These are phyloP conservation scores for Fusarium tuaranense DNA, from an alignment of 2,329 filamentous ascomycete species.

Conservation along the genomic window DNA sequence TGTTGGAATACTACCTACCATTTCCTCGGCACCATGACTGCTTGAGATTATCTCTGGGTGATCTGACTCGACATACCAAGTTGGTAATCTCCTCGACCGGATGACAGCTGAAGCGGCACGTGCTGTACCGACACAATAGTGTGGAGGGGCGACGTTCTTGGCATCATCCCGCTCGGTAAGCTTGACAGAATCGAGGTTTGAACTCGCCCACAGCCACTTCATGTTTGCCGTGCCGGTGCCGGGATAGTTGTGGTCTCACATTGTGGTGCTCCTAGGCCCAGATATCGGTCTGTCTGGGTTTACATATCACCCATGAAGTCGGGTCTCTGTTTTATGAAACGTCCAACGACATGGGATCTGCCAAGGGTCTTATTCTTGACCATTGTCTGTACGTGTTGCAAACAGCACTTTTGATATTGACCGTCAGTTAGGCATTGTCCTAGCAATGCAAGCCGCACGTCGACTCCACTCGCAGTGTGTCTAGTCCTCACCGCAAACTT, in stretches of 20 bases:
- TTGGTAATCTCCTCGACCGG: not conserved
- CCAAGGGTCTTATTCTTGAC: not conserved
- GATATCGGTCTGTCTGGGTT: not conserved
- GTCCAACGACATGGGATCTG: not conserved
- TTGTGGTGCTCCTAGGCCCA: not conserved
- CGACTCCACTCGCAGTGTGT: not conserved
- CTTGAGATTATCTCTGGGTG: not conserved
- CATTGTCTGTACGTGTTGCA: not conserved
- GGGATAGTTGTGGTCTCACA: not conserved
- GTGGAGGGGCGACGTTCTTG: constrained; percentile 15
- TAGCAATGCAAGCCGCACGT: not conserved
- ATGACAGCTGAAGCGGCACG: not conserved
- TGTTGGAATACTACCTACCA: not conserved
- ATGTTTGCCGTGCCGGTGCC: not conserved
- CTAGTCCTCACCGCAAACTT: constrained; percentile 34
- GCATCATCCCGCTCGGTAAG: constrained; percentile 8
- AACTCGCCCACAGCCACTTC: constrained; percentile 14
- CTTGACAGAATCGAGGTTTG: constrained; percentile 15
- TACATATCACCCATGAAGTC: not conserved
- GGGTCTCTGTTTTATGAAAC: not conserved
- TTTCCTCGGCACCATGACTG: not conserved
- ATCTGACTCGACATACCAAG: not conserved
- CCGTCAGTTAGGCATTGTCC: not conserved
- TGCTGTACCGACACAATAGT: constrained; percentile 2
- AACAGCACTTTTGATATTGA: constrained; percentile 21